Evolutionary conservation across 495 filamentous ascomycete genomes (phyloP).

Genomic region (Penicillium turbatum): DNA sequence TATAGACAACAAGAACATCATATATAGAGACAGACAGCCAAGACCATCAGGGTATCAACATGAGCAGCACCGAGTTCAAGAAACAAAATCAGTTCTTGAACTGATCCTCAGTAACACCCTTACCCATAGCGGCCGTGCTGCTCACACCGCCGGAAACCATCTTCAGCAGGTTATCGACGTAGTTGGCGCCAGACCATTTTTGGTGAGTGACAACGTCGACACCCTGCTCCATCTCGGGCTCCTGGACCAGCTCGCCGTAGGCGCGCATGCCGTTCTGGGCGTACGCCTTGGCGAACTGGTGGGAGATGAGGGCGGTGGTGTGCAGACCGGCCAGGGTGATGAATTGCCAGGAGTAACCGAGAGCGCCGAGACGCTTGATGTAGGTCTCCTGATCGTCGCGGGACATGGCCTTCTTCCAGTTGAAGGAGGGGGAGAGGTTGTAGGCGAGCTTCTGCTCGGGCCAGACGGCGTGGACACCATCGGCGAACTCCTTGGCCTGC

Average conservation of each 20-base stretch:
- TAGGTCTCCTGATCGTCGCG: slow-evolving; percentile 93
- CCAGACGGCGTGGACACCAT: slow-evolving; percentile 90
- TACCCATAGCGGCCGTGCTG: slow-evolving; percentile 90
- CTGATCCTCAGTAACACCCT: slow-evolving; percentile 97
- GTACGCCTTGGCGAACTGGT: slow-evolving; percentile 84
- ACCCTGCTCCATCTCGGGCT: slow-evolving; percentile 87
- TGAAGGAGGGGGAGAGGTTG: slow-evolving; percentile 97
- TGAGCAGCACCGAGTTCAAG: background rate
- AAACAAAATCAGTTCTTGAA: slow-evolving; percentile 53
- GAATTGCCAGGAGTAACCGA: slow-evolving; percentile 99
- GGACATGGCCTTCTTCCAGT: slow-evolving; percentile 98
- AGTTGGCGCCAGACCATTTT: slow-evolving; percentile 96
- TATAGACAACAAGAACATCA: slow-evolving; percentile 7
- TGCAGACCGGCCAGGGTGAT: slow-evolving; percentile 98
- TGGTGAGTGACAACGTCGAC: slow-evolving; percentile 97
- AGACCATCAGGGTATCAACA: slow-evolving; percentile 10
- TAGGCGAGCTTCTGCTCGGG: slow-evolving; percentile 96
- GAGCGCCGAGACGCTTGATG: slow-evolving; percentile 76
- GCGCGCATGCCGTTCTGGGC: slow-evolving; percentile 83
- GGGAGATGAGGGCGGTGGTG: slow-evolving; percentile 84
- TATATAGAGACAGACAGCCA: slow-evolving; percentile 14
- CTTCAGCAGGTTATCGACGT: slow-evolving; percentile 89
- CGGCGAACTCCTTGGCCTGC: slow-evolving; percentile 91
- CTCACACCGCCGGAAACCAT: slow-evolving; percentile 95
- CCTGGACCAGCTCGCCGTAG: slow-evolving; percentile 94